phyloP scores from a whole-genome alignment of 108 stramenopile genomes.

The Cyclotella baltica region DNA sequence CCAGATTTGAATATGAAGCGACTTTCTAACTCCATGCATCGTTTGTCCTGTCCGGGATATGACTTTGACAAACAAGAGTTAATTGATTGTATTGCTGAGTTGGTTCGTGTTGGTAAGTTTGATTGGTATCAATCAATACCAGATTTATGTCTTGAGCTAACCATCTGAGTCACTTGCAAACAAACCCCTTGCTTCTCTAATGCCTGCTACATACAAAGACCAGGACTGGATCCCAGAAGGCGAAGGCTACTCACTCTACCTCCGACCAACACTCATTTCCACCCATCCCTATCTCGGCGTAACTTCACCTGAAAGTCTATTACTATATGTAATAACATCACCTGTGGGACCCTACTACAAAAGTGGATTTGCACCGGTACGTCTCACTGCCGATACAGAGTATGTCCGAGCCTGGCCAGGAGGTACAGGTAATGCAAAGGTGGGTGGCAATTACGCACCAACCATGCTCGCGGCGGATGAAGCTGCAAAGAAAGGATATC shows the following conservation, averaged over 20 bases:
- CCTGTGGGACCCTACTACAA: slow-evolving; percentile 96
- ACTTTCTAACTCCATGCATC: slow-evolving; percentile 78
- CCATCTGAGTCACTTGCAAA: neutral
- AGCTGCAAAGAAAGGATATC: slow-evolving; percentile 83
- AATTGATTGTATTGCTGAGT: slow-evolving; percentile 78
- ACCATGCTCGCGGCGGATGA: slow-evolving; percentile 88
- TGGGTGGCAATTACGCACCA: slow-evolving; percentile 97
- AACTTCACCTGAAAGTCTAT: slow-evolving; percentile 66
- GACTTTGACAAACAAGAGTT: slow-evolving; percentile 85
- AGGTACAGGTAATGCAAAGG: slow-evolving; percentile 90
- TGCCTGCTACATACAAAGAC: slow-evolving; percentile 40
- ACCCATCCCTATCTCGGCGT: slow-evolving; percentile 89
- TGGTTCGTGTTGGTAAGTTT: slow-evolving; percentile 63
- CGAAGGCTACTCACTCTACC: slow-evolving; percentile 96
- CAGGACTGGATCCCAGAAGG: slow-evolving; percentile 93
- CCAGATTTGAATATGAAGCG: slow-evolving; percentile 92
- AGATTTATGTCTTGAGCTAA: neutral
- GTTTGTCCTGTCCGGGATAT: slow-evolving; percentile 80
- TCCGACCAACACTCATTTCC: slow-evolving; percentile 95
- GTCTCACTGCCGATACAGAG: slow-evolving; percentile 83
- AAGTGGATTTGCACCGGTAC: slow-evolving; percentile 93
- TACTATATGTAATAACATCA: slow-evolving; percentile 84
- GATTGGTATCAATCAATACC: neutral
- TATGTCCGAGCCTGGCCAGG: slow-evolving; percentile 97
- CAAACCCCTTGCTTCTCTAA: neutral